Base-by-base conservation (phyloP, 495 filamentous ascomycete genomes). In the Aspergillus avenaceus region DNA sequence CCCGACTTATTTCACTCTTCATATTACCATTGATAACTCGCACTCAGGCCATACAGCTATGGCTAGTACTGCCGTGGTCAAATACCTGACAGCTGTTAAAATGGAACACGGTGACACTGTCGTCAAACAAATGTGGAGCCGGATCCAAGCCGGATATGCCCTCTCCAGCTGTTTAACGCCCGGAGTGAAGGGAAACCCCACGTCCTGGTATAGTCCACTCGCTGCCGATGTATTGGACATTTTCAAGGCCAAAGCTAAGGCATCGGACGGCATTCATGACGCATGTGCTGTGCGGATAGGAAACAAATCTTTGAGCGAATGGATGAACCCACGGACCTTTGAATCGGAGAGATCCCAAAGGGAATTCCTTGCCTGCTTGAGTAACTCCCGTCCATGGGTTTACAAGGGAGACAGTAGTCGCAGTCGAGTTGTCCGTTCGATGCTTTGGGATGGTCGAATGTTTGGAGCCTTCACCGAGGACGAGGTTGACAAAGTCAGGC, bases 1-100 rank as follows among this genome's bases (percentile, higher is more conserved):
- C 48, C 49, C 70, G 4, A 75, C 74, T 26, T 80, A 77, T 49
- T 80, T 78, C 57, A 52, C 75, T 41, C 60, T 80, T 7, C 76
- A 80, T 57, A 56, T 79, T 23, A 65, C 70, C 14, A 79, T 80
- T 38, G 77, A 79, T 50, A 80, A 78, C 49, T 52, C 60, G 13
- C 53, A 77, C 45, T 74, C 69, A 3, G 75, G 77, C 4, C 76
- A 80, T 54, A 59, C 66, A 24, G 73, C 73, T 8, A 78, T 79
- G 63, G 75, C 71, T 7, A 55, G 70, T 36, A 49, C 64, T 11
- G 59, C 58, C 4, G 66, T 73, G 19, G 59, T 49, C 3, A 53
- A 62, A 7, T 78, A 75, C 44, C 55, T 78, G 12, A 58, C 67
- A 9, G 53, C 64, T 1, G 51, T 72, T 23, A 38, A 43, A 27